Evolutionary conservation across 148 eudicot genomes (phyloP), one percentile per base, ranked within the genome.

Genomic region (Chenopodium album): DNA sequence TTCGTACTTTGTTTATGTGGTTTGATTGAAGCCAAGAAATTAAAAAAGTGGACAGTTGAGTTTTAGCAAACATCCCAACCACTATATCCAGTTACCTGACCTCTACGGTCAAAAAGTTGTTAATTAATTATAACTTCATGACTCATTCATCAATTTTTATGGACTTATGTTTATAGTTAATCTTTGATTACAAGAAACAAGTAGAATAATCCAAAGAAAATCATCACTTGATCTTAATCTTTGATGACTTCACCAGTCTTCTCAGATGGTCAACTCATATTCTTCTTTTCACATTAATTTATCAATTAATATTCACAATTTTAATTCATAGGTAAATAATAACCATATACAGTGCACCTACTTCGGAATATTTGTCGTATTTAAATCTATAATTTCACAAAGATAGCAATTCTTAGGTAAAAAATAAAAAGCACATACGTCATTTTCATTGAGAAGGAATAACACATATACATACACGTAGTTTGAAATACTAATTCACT

Each of bases 1-100:
- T 76, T 76, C 66, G 10, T 52, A 2, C 1, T 20, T 76, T 34
- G 20, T 4, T 81, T 66, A 76, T 56, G 84, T 56, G 79, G 59
- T 20, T 69, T 70, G 63, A 76, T 76, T 59, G 48, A n/a, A 76
- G 70, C 79, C 76, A 82, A 20, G 63, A 12, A 65, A 10, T 8
- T 16, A 64, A 34, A 50, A 68, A 32, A 71, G 54, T 79, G 0
- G 82, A 32, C 62, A 47, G 78, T 80, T 73, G 78, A 62, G 70
- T 69, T 23, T 41, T 63, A 63, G 73, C 47, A 73, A 74, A 75
- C 78, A 73, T 76, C 73, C 62, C 82, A 56, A 71, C 71, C 14
- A 66, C n/a, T 73, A 47, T 66, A 56, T 29, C 56, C 54, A 78
- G 56, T 79, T 84, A 84, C 86, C 82, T 68, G 4, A 79, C 17